Evolutionary conservation across 2,329 filamentous ascomycete genomes (phyloP).

Genomic region (Setomelanomma holmii): DNA sequence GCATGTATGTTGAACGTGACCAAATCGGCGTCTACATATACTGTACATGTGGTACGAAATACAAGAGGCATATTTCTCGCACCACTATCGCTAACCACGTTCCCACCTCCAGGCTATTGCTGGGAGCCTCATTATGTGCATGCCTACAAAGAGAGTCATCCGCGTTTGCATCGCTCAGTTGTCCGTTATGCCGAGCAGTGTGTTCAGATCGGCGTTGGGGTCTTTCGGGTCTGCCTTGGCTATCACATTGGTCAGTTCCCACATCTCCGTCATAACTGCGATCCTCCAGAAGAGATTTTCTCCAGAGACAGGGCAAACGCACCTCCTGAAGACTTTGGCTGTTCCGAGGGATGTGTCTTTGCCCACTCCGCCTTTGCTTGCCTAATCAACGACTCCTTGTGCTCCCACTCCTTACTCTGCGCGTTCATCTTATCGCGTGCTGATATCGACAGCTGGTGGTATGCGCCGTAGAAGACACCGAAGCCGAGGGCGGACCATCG

Average conservation of each 20-base stretch:
- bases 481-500: constrained; percentile 93
- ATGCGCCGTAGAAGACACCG: constrained; percentile 94
- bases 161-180: constrained; percentile 30
- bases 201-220: constrained; percentile 93
- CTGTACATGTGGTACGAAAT: constrained; percentile 53
- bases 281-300: not conserved
- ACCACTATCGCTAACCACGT: constrained; percentile 28
- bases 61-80: constrained; percentile 41
- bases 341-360: constrained; percentile 68
- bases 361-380: constrained; percentile 91
- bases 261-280: not conserved
- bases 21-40: constrained; percentile 49
- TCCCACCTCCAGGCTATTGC: constrained; percentile 19
- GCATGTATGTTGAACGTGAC: constrained; percentile 44
- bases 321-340: constrained; percentile 42
- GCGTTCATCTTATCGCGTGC: constrained; percentile 73
- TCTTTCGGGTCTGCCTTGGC: constrained; percentile 72
- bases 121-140: constrained; percentile 22
- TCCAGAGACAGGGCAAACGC: constrained; percentile 19
- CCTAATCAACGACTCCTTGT: constrained; percentile 89
- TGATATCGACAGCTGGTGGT: constrained; percentile 85
- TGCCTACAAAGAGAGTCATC: constrained; percentile 26
- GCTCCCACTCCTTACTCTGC: constrained; percentile 82
- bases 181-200: constrained; percentile 52
- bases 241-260: constrained; percentile 43